These are phyloP conservation scores for Aspergillus melleus DNA, from an alignment of 2,329 filamentous ascomycete genomes.

Conservation along the genomic window DNA sequence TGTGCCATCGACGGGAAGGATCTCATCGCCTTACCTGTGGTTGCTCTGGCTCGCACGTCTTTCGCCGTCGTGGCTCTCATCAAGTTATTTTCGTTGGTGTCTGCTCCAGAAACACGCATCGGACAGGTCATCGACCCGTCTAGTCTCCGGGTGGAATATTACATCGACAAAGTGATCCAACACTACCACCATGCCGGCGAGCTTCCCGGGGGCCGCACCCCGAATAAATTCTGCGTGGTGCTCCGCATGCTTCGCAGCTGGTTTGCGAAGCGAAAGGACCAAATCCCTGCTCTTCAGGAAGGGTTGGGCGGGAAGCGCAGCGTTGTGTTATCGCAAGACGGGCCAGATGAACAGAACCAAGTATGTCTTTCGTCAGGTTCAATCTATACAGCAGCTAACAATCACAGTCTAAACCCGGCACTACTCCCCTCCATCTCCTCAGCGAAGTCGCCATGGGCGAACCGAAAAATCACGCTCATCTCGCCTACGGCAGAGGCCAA, in stretches of 20 bases:
- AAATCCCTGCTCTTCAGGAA: slow-evolving; percentile 26
- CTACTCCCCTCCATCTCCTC: slow-evolving; percentile 39
- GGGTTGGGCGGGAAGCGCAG: slow-evolving; percentile 17
- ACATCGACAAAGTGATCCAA: slow-evolving; percentile 69
- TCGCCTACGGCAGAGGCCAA: slow-evolving; percentile 2
- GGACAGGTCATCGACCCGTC: slow-evolving; percentile 69
- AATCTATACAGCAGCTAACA: neutral
- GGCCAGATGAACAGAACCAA: slow-evolving; percentile 1
- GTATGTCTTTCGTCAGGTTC: slow-evolving; percentile 2
- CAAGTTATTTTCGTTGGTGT: slow-evolving; percentile 70
- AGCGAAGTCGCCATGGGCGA: slow-evolving; percentile 44
- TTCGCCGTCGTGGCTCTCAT: slow-evolving; percentile 72
- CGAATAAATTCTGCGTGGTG: slow-evolving; percentile 70
- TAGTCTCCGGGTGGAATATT: slow-evolving; percentile 64
- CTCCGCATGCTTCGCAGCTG: slow-evolving; percentile 69
- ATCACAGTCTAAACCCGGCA: slow-evolving; percentile 18
- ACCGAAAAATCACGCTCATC: slow-evolving; percentile 16
- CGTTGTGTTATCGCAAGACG: neutral
- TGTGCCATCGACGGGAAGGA: slow-evolving; percentile 58
- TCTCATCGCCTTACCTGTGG: slow-evolving; percentile 67
- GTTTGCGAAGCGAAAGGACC: slow-evolving; percentile 57
- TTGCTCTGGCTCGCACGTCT: slow-evolving; percentile 69
- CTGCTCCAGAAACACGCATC: slow-evolving; percentile 63
- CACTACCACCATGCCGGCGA: slow-evolving; percentile 66
- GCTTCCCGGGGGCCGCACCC: slow-evolving; percentile 63